A percentile compares a stretch with the other conserved stretches of the same genome.
These are phyloP conservation scores for Phellopilus nigrolimitatus DNA, from an alignment of 1,284 basidiomycete genomes.

Conservation along the genomic window DNA sequence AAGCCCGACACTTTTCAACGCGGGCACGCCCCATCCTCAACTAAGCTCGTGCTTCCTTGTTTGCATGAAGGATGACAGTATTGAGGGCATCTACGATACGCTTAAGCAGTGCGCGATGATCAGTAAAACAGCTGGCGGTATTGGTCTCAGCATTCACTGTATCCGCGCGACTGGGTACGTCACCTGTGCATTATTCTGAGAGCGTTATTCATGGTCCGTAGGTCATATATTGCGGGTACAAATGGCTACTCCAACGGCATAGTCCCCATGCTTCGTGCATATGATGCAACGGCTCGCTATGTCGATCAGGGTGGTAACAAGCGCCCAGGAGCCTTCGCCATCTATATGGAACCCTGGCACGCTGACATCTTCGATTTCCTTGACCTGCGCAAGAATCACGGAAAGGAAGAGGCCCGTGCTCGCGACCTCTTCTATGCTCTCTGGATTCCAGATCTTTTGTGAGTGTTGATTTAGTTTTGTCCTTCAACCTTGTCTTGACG, in stretches of 20 bases:
- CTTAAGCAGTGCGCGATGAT: constrained; percentile 99
- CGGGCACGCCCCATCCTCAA: constrained; percentile 94
- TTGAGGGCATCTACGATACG: constrained; percentile 99
- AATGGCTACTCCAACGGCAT: constrained; percentile 99
- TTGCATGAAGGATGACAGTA: constrained; percentile 98
- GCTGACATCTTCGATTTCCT: constrained; percentile 97
- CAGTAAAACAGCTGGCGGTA: constrained; percentile 98
- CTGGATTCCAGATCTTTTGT: constrained; percentile 98
- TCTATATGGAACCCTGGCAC: constrained; percentile 98
- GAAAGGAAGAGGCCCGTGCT: constrained; percentile 97
- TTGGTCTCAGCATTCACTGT: constrained; percentile 94
- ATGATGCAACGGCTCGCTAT: constrained; percentile 97
- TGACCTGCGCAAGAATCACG: constrained; percentile 98
- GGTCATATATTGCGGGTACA: constrained; percentile 89
- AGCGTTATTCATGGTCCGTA: constrained; percentile 28
- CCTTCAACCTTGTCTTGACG: constrained; percentile 13
- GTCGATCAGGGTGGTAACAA: constrained; percentile 99
- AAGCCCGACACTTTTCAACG: constrained; percentile 98
- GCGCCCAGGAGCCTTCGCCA: constrained; percentile 96
- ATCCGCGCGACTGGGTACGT: constrained; percentile 91
- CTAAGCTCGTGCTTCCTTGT: constrained; percentile 98
- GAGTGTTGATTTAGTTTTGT: constrained; percentile 30
- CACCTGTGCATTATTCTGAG: constrained; percentile 28
- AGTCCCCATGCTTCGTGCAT: constrained; percentile 98
- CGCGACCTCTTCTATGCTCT: constrained; percentile 98